Base-by-base conservation (phyloP, 164 flowering plant genomes). In the Liquidambar formosana region DNA sequence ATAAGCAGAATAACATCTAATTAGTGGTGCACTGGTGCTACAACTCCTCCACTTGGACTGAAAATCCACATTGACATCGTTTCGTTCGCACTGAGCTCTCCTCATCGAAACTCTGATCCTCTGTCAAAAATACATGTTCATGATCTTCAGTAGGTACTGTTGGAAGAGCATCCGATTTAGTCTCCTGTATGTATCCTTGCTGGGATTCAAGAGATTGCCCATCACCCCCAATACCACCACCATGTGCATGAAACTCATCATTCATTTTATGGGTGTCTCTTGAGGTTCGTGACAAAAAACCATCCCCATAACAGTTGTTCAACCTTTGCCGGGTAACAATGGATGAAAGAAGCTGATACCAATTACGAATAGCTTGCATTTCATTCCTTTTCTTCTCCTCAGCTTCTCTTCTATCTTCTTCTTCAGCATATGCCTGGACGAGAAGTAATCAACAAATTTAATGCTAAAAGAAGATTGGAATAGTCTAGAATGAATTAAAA, bases 281-380 rank as follows among this genome's bases (percentile, higher is more conserved):
- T 8, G 69, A 48, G 28, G 60, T 21, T 59, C 70, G 71, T 41
- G 85, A 78, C 45, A 66, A 53, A 9, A 70, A 64, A 18, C 59
- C 75, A 16, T 72, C 71, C 12, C 79, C 88, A 53, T 95, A 91
- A 49, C 79, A 56, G 69, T 78, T 75, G 47, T 79, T 86, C 79
- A 95, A 71, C 73, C 93, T 85, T 80, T 91, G 94, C 48, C 95
- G 78, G 21, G 93, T 91, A 67, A 91, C 65, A n/a, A 93, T 82
- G 62, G 97, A 93, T 21, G 90, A 90, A 44, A 93, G 89, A 77
- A 95, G 97, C 67, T 95, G 99, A 79, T 86, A 90, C 99, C 99
- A 95, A 80, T 93, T 78, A 26, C 86, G 76, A 53, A 86, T 43
- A 49, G 97, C 98, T 73, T 78, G 85, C 48, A 74, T 66, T 80